Percentiles rank a stretch among this genome's conserved stretches.
Conservation (phyloP, 2,329 filamentous ascomycete species). For the Metarhizium rileyi region DNA sequence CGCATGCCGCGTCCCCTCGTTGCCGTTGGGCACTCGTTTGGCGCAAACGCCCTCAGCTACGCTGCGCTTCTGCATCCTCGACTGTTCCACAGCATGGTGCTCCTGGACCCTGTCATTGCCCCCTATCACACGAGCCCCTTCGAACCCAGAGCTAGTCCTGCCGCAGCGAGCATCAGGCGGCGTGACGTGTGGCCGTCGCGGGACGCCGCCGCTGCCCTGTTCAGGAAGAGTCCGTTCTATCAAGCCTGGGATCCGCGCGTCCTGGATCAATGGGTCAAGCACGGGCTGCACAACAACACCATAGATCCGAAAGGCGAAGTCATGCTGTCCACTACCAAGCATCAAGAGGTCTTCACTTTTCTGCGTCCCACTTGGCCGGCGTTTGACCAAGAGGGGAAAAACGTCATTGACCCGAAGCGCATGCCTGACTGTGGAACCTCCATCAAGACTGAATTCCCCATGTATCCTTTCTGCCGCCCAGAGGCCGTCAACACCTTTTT, state of each 20-base stretch:
- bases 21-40: constrained; percentile 84
- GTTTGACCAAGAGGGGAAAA: constrained; percentile 26
- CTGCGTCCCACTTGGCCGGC: constrained; percentile 49
- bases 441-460: constrained; percentile 23
- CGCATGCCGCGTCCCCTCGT: constrained; percentile 70
- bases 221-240: constrained; percentile 62
- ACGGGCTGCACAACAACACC: constrained; percentile 62
- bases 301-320: constrained; percentile 34
- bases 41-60: constrained; percentile 62
- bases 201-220: constrained; percentile 54
- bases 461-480: constrained; percentile 55
- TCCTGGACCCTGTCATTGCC: constrained; percentile 78
- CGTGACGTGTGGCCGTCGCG: constrained; percentile 78
- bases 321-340: constrained; percentile 71
- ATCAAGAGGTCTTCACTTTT: constrained; percentile 71
- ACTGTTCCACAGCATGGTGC: constrained; percentile 62
- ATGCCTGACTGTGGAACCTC: constrained; percentile 37
- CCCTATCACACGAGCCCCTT: constrained; percentile 28
- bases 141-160: constrained; percentile 28
- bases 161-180: constrained; percentile 56
- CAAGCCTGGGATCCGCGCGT: constrained; percentile 72
- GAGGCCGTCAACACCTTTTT: constrained; percentile 49
- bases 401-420: constrained; percentile 28
- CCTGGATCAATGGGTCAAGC: constrained; percentile 49
- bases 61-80: constrained; percentile 71